Conservation (phyloP, 306 rosid species). For the Cucumis hystrix region DNA sequence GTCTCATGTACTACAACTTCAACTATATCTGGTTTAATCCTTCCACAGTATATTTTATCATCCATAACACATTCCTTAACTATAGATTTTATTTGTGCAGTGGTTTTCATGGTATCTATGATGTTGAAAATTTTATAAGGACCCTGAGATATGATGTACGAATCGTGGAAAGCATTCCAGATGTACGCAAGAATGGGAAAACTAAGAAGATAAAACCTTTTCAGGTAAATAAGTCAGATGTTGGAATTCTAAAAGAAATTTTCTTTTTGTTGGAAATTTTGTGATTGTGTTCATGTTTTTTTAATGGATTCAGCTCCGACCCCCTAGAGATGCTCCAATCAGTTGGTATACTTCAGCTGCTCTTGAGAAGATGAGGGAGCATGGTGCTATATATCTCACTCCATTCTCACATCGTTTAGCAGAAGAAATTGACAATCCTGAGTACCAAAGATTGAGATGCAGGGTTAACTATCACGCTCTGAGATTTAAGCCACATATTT, state of each 20-base stretch:
- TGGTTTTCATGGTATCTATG: conserved; percentile 91
- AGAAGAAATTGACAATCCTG: conserved; percentile 84
- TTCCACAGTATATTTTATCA: background rate
- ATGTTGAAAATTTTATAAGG: conserved; percentile 79
- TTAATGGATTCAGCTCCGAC: conserved; percentile 50
- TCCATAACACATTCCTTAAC: background rate
- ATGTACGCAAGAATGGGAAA: conserved; percentile 55
- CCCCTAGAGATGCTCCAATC: conserved; percentile 84
- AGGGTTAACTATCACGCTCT: conserved; percentile 95
- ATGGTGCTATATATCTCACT: conserved; percentile 88
- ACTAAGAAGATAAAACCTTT: conserved; percentile 82
- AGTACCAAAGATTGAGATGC: conserved; percentile 93
- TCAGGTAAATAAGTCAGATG: conserved; percentile 37
- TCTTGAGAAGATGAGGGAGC: conserved; percentile 75
- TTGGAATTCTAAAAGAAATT: conserved; percentile 5
- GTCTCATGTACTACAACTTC: background rate
- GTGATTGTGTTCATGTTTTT: conserved; percentile 4
- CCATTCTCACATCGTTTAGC: conserved; percentile 98
- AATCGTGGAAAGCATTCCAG: conserved; percentile 83
- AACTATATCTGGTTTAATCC: background rate
- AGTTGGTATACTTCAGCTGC: conserved; percentile 81
- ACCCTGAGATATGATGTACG: conserved; percentile 65
- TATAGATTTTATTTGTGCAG: conserved; percentile 25
- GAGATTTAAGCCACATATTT: conserved; percentile 80
- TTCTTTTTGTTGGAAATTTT: background rate